These are phyloP conservation scores for Candida sanyiensis DNA, from an alignment of 805 yeast genomes.

Conservation along the genomic window DNA sequence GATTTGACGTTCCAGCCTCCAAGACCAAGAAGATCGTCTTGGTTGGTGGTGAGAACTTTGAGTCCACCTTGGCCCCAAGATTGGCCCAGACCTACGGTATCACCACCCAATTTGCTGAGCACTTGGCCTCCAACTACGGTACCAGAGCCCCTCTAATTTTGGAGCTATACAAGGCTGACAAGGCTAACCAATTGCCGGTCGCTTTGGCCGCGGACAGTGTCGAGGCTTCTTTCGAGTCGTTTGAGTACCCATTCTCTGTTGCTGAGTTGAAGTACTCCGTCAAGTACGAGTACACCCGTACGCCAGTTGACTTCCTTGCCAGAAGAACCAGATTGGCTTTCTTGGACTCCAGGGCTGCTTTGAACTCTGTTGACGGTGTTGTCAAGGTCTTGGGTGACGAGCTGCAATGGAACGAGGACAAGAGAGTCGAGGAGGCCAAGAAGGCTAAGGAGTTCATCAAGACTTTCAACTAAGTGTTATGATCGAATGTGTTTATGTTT, in stretches of 20 bases:
- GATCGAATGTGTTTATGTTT: background rate
- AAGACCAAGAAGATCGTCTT: constrained; percentile 44
- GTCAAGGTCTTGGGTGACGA: constrained; percentile 80
- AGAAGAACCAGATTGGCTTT: constrained; percentile 93
- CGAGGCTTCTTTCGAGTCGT: constrained; percentile 40
- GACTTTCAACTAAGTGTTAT: constrained; percentile 28
- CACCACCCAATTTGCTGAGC: constrained; percentile 70
- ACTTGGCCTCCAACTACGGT: constrained; percentile 84
- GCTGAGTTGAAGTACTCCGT: constrained; percentile 85
- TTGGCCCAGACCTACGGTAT: constrained; percentile 73
- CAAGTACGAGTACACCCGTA: constrained; percentile 77
- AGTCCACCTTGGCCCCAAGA: constrained; percentile 66
- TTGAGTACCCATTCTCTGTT: constrained; percentile 80
- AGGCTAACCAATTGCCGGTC: constrained; percentile 56
- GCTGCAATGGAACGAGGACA: constrained; percentile 61
- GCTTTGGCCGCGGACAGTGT: constrained; percentile 43
- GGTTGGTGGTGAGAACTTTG: constrained; percentile 79
- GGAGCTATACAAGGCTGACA: constrained; percentile 45
- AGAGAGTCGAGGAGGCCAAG: constrained; percentile 47
- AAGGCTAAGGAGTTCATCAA: constrained; percentile 55
- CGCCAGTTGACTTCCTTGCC: constrained; percentile 84
- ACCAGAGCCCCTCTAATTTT: constrained; percentile 78
- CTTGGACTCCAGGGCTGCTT: constrained; percentile 80
- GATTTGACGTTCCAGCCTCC: constrained; percentile 37
- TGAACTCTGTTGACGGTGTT: constrained; percentile 74